phyloP scores from a whole-genome alignment of 306 rosid genomes.

The Pachyrhizus erosus region DNA sequence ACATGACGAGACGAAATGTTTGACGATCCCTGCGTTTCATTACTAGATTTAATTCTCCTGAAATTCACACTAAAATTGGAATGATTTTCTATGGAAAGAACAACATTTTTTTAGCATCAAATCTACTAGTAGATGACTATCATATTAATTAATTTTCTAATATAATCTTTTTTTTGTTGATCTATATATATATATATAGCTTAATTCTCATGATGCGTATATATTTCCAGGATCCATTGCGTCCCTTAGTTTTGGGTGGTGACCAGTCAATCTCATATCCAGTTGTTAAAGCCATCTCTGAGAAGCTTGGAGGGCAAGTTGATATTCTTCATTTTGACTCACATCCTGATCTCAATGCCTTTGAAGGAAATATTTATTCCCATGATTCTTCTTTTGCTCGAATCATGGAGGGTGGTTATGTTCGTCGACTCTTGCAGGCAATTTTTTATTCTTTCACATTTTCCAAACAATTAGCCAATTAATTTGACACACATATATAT shows the following conservation, averaged over 20 bases:
- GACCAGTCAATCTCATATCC: constrained; percentile 95
- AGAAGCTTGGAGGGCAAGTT: constrained; percentile 91
- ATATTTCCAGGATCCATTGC: constrained; percentile 70
- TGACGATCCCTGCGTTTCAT: too few species aligned
- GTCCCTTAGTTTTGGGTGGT: constrained; percentile 93
- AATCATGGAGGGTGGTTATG: constrained; percentile 94
- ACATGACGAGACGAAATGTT: too few species aligned
- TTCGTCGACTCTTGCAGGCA: constrained; percentile 90
- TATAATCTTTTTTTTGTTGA: too few species aligned
- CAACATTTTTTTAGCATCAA: too few species aligned
- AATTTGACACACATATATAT: too few species aligned
- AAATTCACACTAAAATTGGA: too few species aligned
- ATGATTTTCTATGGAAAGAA: too few species aligned
- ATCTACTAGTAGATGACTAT: too few species aligned
- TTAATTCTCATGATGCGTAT: constrained; percentile 12
- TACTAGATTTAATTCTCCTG: too few species aligned
- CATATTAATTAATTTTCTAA: too few species aligned
- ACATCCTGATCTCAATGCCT: constrained; percentile 86
- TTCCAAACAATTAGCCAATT: too few species aligned
- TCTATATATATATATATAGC: too few species aligned
- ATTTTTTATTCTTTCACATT: constrained; percentile 2
- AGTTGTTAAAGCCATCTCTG: constrained; percentile 82
- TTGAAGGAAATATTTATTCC: constrained; percentile 85
- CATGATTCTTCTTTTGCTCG: constrained; percentile 98
- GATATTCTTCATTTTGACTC: constrained; percentile 97